phyloP scores from a whole-genome alignment of 2,329 filamentous ascomycete species.

The Ascochyta fabae region DNA sequence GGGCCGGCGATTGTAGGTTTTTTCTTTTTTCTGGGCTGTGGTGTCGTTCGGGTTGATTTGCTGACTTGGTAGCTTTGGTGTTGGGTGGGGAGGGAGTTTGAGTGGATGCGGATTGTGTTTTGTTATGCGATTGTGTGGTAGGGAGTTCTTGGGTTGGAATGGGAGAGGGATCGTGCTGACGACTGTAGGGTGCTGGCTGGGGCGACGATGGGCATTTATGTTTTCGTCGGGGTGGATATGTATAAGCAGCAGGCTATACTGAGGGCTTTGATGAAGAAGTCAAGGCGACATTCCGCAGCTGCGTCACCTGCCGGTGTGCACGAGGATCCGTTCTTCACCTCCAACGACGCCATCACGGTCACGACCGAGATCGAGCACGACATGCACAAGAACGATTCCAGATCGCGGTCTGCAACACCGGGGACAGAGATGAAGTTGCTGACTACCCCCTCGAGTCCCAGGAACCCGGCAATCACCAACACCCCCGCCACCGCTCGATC shows the following conservation, averaged over 20 bases:
- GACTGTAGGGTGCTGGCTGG: conserved; percentile 58
- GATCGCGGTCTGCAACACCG: conserved; percentile 9
- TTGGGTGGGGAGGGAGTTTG: conserved; percentile 73
- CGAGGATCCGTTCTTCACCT: conserved; percentile 43
- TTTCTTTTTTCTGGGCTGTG: too few relatives aligned
- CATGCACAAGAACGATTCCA: conserved; percentile 53
- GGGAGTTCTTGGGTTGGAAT: not conserved
- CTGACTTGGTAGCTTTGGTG: conserved; percentile 70
- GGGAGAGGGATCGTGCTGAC: conserved; percentile 14
- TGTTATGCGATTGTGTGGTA: conserved; percentile 79
- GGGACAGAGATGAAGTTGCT: conserved; percentile 30
- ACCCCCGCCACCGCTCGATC: not conserved
- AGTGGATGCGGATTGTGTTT: conserved; percentile 73
- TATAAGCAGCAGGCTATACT: conserved; percentile 68
- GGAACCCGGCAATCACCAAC: conserved; percentile 8
- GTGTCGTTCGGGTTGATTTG: not conserved
- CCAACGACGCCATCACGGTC: conserved; percentile 51
- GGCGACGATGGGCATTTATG: conserved; percentile 69
- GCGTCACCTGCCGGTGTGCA: not conserved
- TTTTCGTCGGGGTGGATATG: conserved; percentile 70
- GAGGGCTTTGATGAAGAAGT: conserved; percentile 35
- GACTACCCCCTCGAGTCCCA: conserved; percentile 40
- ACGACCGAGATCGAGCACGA: conserved; percentile 70
- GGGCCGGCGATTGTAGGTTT: conserved; percentile 68
- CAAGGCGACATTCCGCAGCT: conserved; percentile 11